Conservation (phyloP, 441 rosid species). For the Eruca vesicaria region DNA sequence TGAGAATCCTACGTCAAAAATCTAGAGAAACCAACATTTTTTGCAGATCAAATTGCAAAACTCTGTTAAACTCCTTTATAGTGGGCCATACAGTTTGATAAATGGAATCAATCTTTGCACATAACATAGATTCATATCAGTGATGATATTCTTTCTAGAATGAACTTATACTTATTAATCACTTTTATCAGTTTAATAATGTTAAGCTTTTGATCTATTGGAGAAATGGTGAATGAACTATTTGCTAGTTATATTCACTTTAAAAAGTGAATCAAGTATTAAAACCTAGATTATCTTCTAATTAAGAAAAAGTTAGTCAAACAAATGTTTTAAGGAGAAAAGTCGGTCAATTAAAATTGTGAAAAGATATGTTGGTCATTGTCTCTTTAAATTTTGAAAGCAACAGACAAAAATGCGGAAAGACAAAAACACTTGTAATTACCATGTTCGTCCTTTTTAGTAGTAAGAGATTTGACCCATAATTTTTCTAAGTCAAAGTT, state of each 20-base stretch:
- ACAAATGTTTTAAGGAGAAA: constrained; percentile 19
- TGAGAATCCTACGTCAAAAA: background rate
- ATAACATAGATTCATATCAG: background rate
- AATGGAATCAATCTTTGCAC: background rate
- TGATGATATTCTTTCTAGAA: background rate
- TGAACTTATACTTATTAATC: background rate
- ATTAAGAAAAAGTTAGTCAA: background rate
- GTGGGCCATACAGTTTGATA: background rate
- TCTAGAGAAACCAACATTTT: background rate
- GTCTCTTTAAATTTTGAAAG: constrained; percentile 27
- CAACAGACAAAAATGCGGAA: constrained; percentile 33
- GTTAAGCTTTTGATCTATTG: background rate
- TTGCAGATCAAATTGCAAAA: background rate
- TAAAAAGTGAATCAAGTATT: background rate
- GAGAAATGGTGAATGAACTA: background rate
- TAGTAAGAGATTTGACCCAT: constrained; percentile 9
- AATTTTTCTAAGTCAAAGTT: background rate
- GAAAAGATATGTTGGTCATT: constrained; percentile 25
- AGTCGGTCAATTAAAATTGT: constrained; percentile 30
- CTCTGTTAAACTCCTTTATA: background rate
- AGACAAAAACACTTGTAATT: constrained; percentile 26
- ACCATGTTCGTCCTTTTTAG: constrained; percentile 18
- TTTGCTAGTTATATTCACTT: background rate
- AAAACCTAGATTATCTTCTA: background rate
- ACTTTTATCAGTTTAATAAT: background rate